Percentiles rank a stretch among this genome's conserved stretches.
Conservation (phyloP, 1,284 basidiomycete genomes). For the Paramarasmius palmivorus region DNA sequence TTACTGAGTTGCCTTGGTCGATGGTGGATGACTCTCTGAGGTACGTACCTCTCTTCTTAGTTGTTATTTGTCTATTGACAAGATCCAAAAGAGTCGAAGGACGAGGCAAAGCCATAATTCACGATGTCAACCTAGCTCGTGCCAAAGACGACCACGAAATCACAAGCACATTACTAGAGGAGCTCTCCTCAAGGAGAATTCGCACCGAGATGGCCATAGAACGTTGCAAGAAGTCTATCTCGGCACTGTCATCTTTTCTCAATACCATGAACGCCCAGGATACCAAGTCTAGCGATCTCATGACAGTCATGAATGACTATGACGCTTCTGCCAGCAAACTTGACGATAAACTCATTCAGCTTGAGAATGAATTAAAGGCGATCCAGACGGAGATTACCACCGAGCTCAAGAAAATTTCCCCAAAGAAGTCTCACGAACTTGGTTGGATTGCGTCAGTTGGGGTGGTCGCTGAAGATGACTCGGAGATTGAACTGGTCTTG, state of each 20-base stretch:
- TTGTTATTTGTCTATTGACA: not conserved
- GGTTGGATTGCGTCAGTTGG: conserved; percentile 2
- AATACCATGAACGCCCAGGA: conserved; percentile 4
- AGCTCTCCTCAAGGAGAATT: not conserved
- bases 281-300: not conserved
- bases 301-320: conserved; percentile 2
- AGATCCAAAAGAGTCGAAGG: conserved; percentile 5
- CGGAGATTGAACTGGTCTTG: conserved; percentile 5
- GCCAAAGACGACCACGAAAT: not conserved
- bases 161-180: not conserved
- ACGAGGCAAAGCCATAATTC: conserved; percentile 8
- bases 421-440: not conserved
- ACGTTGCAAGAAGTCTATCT: conserved; percentile 6
- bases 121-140: conserved; percentile 3
- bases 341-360: conserved; percentile 1
- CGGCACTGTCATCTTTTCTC: conserved; percentile 2
- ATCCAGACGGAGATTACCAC: not conserved
- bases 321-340: not conserved
- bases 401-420: not conserved
- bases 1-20: not conserved
- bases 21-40: not conserved
- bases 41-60: not conserved
- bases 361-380: not conserved
- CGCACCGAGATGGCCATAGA: conserved; percentile 2
- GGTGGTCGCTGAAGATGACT: conserved; percentile 5